phyloP scores from a whole-genome alignment of 2,329 filamentous ascomycete genomes.

The Zasmidium angulare region DNA sequence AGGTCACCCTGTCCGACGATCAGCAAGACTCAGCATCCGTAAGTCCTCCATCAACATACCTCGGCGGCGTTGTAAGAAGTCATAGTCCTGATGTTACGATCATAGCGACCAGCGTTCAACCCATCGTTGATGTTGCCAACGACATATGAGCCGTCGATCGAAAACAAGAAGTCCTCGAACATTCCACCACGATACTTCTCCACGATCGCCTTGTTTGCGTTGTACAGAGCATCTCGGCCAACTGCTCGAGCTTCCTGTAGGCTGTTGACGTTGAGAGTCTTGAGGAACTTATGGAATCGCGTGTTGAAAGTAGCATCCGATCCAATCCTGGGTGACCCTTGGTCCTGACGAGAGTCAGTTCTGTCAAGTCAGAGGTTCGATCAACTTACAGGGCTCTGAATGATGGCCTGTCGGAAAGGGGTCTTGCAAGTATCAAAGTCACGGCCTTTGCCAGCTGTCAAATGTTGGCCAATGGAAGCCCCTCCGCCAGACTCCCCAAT shows the following conservation, averaged over 20 bases:
- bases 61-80: neutral
- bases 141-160: constrained; percentile 81
- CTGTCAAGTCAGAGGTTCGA: neutral
- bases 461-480: constrained; percentile 75
- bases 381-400: neutral
- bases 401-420: constrained; percentile 70
- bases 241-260: neutral
- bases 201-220: constrained; percentile 45
- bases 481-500: constrained; percentile 30
- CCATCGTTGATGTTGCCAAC: constrained; percentile 84
- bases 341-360: neutral
- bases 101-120: constrained; percentile 52
- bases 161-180: constrained; percentile 79
- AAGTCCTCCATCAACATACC: neutral
- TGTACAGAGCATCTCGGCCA: neutral
- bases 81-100: neutral
- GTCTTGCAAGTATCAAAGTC: constrained; percentile 55
- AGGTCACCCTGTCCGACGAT: constrained; percentile 33
- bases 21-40: no score
- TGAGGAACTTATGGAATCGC: neutral
- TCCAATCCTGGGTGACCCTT: neutral
- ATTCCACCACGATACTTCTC: constrained; percentile 75
- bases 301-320: constrained; percentile 1
- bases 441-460: constrained; percentile 61
- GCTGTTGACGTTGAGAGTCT: neutral